A percentile compares a stretch with the other conserved stretches of the same genome.
These are phyloP conservation scores for Oryza longistaminata DNA, from an alignment of 176 grass and related monocot species.

Conservation along the genomic window DNA sequence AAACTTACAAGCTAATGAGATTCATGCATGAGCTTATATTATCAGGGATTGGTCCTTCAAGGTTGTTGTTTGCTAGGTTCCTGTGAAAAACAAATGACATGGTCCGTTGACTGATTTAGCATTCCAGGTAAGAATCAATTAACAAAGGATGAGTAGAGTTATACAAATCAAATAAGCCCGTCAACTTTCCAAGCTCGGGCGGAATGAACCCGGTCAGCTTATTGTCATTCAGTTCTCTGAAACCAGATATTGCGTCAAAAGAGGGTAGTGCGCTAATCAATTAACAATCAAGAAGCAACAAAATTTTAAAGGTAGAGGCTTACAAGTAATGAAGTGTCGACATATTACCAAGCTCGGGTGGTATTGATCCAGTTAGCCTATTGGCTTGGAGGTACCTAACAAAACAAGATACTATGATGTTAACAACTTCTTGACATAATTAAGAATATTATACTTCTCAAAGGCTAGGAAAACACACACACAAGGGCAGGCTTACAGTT, in stretches of 20 bases:
- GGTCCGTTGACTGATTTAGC: neutral
- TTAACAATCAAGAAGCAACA: constrained; percentile 8
- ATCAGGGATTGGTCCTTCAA: constrained; percentile 88
- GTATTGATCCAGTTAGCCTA: constrained; percentile 69
- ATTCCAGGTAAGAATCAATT: constrained; percentile 10
- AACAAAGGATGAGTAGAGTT: neutral
- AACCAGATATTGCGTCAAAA: neutral
- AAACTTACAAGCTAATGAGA: constrained; percentile 96
- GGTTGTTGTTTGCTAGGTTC: constrained; percentile 87
- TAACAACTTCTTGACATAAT: constrained; percentile 3
- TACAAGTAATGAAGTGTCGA: constrained; percentile 96
- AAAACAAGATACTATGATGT: neutral
- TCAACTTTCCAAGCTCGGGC: constrained; percentile 89
- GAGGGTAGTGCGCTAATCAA: neutral
- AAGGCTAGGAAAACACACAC: constrained; percentile 13
- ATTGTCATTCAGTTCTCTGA: constrained; percentile 94
- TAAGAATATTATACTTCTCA: neutral
- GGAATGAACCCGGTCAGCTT: constrained; percentile 73
- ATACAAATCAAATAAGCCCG: constrained; percentile 92
- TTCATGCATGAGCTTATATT: constrained; percentile 92
- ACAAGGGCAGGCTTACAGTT: constrained; percentile 67
- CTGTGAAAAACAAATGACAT: constrained; percentile 41
- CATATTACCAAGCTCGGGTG: constrained; percentile 96
- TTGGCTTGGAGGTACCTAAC: constrained; percentile 88
- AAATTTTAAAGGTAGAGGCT: neutral